Percentiles rank a stretch among this genome's conserved stretches.
Conservation (phyloP, 768 basidiomycete species). For the Rhizopogon sp. region DNA sequence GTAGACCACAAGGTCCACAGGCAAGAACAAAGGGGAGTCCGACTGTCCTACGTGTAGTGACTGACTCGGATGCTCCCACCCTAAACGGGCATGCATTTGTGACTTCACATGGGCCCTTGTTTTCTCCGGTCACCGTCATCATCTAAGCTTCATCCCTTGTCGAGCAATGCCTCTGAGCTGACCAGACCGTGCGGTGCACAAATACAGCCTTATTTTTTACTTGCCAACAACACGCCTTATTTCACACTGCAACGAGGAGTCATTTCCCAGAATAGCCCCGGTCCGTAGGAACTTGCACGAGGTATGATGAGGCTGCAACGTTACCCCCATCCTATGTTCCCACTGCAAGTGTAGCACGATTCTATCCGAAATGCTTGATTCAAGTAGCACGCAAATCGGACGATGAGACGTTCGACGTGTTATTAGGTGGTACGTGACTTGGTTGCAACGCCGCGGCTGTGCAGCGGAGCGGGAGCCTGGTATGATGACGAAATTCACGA, state of each 20-base stretch:
- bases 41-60: background rate
- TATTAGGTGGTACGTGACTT: no score
- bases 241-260: background rate
- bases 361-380: no score
- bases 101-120: background rate
- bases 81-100: background rate
- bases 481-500: no score
- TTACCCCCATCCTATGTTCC: background rate
- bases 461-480: no score
- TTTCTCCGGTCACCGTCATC: background rate
- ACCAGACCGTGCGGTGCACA: background rate
- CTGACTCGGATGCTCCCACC: background rate
- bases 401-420: background rate
- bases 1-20: background rate
- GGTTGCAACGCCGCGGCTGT: no score
- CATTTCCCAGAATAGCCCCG: background rate
- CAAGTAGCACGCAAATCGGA: background rate
- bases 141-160: background rate
- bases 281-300: background rate
- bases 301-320: background rate
- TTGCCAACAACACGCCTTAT: background rate
- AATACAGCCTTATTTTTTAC: background rate
- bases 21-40: slow-evolving; percentile 2
- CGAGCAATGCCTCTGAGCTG: background rate
- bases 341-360: background rate